Evolutionary conservation across 805 yeast genomes (phyloP).

Genomic region (Nakazawaea sp.): DNA sequence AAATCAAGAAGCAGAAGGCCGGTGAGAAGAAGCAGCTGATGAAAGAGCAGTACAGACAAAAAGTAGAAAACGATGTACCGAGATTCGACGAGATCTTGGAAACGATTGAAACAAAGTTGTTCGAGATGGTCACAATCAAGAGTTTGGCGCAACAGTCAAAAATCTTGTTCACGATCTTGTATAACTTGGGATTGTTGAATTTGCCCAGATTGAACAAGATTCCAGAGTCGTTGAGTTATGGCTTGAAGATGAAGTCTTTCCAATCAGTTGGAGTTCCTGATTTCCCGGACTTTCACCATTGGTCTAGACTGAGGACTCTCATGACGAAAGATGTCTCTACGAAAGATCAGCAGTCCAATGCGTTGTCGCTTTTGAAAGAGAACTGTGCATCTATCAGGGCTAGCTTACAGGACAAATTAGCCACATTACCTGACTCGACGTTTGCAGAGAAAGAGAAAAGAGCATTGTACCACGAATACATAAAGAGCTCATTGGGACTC

Average conservation of each 20-base stretch:
- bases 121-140: conserved; percentile 19
- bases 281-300: conserved; percentile 43
- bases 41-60: conserved; percentile 24
- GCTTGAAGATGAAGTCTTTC: conserved; percentile 71
- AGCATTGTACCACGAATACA: conserved; percentile 9
- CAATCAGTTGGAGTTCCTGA: conserved; percentile 75
- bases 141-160: conserved; percentile 16
- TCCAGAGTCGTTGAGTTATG: conserved; percentile 31
- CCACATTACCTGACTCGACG: no score
- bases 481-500: conserved; percentile 24
- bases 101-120: conserved; percentile 19
- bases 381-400: no score
- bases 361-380: no score
- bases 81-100: conserved; percentile 20
- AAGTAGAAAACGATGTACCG: conserved; percentile 29
- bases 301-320: no score
- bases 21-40: conserved; percentile 41
- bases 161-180: conserved; percentile 6
- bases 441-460: no score
- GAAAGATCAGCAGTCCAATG: no score
- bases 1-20: conserved; percentile 40
- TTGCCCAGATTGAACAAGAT: conserved; percentile 22
- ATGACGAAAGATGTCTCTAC: conserved; percentile 9
- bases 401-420: no score
- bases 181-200: conserved; percentile 14